phyloP scores from a whole-genome alignment of 73 alveolate species.

The Tetrahymena malaccensis region DNA sequence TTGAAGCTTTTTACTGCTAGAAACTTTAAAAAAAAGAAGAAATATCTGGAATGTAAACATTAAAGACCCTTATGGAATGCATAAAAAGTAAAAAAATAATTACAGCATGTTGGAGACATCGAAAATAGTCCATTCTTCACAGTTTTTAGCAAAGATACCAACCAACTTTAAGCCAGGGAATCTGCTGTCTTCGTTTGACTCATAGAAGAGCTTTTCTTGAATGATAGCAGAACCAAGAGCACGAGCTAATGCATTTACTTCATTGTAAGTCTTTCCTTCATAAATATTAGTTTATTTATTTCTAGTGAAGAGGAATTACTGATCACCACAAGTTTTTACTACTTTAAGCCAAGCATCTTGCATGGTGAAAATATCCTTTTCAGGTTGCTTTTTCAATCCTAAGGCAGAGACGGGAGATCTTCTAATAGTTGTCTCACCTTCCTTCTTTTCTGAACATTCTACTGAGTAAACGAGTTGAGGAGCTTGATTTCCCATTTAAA shows the following conservation, averaged over 20 bases:
- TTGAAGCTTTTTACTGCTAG: neutral
- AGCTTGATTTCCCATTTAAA: neutral
- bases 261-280: slow-evolving; percentile 57
- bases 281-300: slow-evolving; percentile 5
- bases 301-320: neutral
- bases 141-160: slow-evolving; percentile 66
- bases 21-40: neutral
- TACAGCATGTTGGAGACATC: slow-evolving; percentile 48
- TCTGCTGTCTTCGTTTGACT: neutral
- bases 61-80: no score
- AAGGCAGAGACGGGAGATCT: slow-evolving; percentile 58
- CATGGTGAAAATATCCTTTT: neutral
- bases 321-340: neutral
- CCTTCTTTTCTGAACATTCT: slow-evolving; percentile 54
- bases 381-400: neutral
- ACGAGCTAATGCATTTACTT: slow-evolving; percentile 36
- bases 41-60: no score
- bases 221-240: slow-evolving; percentile 39
- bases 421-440: slow-evolving; percentile 60
- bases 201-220: slow-evolving; percentile 30
- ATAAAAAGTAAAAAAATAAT: neutral
- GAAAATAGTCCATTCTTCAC: slow-evolving; percentile 62
- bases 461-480: slow-evolving; percentile 44
- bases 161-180: slow-evolving; percentile 4
- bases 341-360: neutral